Conservation (phyloP, 2,329 filamentous ascomycete species). For the Xylaria sp. region DNA sequence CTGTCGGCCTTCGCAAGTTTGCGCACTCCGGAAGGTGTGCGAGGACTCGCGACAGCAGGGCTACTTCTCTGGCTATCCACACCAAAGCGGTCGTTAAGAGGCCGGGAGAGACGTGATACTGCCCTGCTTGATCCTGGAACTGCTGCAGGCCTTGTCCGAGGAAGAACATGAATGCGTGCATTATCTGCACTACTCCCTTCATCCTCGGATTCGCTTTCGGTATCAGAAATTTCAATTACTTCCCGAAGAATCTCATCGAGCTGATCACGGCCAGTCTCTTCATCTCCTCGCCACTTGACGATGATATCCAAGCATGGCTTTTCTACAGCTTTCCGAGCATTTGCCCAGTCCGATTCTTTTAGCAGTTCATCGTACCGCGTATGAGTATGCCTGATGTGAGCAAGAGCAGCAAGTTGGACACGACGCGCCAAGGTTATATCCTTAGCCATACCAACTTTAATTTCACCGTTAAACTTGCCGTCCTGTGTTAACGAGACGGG, state of each 20-base stretch:
- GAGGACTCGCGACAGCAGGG: slow-evolving; percentile 34
- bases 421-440: slow-evolving; percentile 69
- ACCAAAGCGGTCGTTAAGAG: slow-evolving; percentile 19
- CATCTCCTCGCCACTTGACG: slow-evolving; percentile 78
- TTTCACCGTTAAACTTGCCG: slow-evolving; percentile 62
- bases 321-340: slow-evolving; percentile 71
- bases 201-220: slow-evolving; percentile 58
- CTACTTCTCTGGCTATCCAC: slow-evolving; percentile 33
- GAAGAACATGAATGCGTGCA: slow-evolving; percentile 22
- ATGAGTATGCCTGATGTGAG: slow-evolving; percentile 74
- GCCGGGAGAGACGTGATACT: slow-evolving; percentile 27
- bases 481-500: slow-evolving; percentile 55
- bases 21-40: slow-evolving; percentile 43
- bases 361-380: slow-evolving; percentile 73
- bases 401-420: slow-evolving; percentile 73
- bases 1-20: slow-evolving; percentile 45
- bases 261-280: slow-evolving; percentile 75
- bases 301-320: slow-evolving; percentile 71
- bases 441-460: slow-evolving; percentile 67
- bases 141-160: slow-evolving; percentile 27
- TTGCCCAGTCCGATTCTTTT: slow-evolving; percentile 67
- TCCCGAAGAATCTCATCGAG: slow-evolving; percentile 74
- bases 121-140: slow-evolving; percentile 20
- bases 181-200: slow-evolving; percentile 45
- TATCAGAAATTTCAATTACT: slow-evolving; percentile 74